Conservation (phyloP, 805 yeast genomes). For the Yueomyces sinensis region DNA sequence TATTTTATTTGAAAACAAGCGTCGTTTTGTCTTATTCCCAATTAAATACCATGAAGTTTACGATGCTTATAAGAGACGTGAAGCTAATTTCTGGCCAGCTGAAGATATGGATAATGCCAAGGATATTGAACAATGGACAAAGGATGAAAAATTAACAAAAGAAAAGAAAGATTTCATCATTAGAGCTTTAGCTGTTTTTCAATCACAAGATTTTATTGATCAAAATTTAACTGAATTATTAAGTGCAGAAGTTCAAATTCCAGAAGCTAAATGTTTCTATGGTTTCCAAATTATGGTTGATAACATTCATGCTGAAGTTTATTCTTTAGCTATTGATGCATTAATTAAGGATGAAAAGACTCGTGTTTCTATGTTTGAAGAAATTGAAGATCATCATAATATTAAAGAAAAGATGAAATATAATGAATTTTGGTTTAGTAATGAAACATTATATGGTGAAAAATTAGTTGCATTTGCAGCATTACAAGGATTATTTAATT, state of each 20-base stretch:
- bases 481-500: slow-evolving; percentile 94
- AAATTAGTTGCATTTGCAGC: slow-evolving; percentile 96
- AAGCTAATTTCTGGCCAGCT: slow-evolving; percentile 99
- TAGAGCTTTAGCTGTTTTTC: slow-evolving; percentile 89
- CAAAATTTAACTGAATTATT: slow-evolving; percentile 94
- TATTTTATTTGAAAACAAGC: slow-evolving; percentile 67
- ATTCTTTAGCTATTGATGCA: slow-evolving; percentile 83
- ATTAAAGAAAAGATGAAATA: slow-evolving; percentile 92
- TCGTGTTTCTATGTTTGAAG: slow-evolving; percentile 75
- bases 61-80: slow-evolving; percentile 97
- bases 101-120: slow-evolving; percentile 93
- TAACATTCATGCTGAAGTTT: slow-evolving; percentile 94
- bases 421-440: slow-evolving; percentile 93
- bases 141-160: slow-evolving; percentile 73
- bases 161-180: slow-evolving; percentile 86
- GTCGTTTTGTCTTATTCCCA: slow-evolving; percentile 90
- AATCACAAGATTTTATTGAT: slow-evolving; percentile 92
- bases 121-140: slow-evolving; percentile 55
- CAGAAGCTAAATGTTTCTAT: slow-evolving; percentile 96
- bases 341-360: slow-evolving; percentile 91
- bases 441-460: slow-evolving; percentile 80
- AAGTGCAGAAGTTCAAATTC: slow-evolving; percentile 89
- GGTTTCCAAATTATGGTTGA: slow-evolving; percentile 99
- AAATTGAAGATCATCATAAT: slow-evolving; percentile 84
- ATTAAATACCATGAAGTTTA: slow-evolving; percentile 94